Evolutionary conservation across 306 rosid species (phyloP).

Genomic region (Calophaca sinica): DNA sequence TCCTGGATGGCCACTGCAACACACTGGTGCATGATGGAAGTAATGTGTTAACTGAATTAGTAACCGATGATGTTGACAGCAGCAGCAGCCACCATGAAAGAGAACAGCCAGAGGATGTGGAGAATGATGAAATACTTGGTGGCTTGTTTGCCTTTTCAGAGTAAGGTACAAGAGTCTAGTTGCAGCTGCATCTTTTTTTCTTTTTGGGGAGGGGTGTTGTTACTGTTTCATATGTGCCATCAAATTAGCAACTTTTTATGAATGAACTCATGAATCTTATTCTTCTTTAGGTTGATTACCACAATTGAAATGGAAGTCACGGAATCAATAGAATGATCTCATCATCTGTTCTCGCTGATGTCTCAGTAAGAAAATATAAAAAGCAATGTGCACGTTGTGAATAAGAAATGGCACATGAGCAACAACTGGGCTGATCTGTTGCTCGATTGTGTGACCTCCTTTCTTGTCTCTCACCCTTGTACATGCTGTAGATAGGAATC

Average conservation of each 20-base stretch:
- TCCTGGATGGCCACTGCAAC: conserved; percentile 60
- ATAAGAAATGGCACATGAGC: conserved; percentile 39
- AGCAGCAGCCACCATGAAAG: conserved; percentile 54
- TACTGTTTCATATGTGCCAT: not conserved
- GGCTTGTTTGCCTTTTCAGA: conserved; percentile 70
- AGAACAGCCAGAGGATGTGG: conserved; percentile 56
- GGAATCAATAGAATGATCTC: conserved; percentile 39
- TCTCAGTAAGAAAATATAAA: conserved; percentile 35
- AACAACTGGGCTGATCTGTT: conserved; percentile 36
- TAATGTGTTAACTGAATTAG: conserved; percentile 55
- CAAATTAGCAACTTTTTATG: not conserved
- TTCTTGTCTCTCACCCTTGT: conserved; percentile 41
- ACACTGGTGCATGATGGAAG: conserved; percentile 51
- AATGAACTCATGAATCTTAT: conserved; percentile 18
- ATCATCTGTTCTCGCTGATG: conserved; percentile 2
- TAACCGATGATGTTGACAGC: conserved; percentile 64
- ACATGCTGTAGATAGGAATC: conserved; percentile 55
- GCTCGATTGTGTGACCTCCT: not conserved
- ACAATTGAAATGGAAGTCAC: not conserved
- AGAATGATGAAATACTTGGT: conserved; percentile 67
- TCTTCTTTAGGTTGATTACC: conserved; percentile 46
- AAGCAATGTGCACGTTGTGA: conserved; percentile 36
- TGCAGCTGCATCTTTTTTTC: conserved; percentile 36
- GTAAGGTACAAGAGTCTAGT: conserved; percentile 57
- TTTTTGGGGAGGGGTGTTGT: not conserved